A percentile compares a stretch with the other conserved stretches of the same genome.
Evolutionary conservation across 2,329 filamentous ascomycete species (phyloP).

Genomic region (Chrysoporthe cubensis): DNA sequence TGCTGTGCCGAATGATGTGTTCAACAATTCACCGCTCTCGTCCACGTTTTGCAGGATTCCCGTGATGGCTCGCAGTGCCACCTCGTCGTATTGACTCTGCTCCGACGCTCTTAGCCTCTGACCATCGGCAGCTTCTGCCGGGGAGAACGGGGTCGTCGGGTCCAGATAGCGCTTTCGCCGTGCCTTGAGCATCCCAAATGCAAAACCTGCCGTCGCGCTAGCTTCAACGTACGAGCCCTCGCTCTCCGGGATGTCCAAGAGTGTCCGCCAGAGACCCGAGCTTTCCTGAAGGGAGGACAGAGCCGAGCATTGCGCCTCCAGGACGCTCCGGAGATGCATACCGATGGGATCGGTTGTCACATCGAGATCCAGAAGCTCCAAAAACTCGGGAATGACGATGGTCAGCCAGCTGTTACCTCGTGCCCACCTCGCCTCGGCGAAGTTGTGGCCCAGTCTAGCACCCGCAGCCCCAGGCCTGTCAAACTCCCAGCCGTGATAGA

Average conservation of each 20-base stretch:
- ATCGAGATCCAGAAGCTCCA: conserved; percentile 70
- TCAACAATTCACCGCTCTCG: conserved; percentile 68
- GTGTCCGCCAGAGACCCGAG: conserved; percentile 73
- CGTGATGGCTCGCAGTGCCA: conserved; percentile 67
- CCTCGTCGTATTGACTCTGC: conserved; percentile 50
- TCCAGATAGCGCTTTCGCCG: conserved; percentile 71
- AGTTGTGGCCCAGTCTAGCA: conserved; percentile 56
- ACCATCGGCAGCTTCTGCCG: conserved; percentile 22
- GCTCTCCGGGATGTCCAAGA: conserved; percentile 67
- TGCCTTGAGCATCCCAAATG: conserved; percentile 78
- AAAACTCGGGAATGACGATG: conserved; percentile 81
- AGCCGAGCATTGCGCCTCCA: conserved; percentile 71
- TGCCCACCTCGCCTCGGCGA: conserved; percentile 61
- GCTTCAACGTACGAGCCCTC: conserved; percentile 77
- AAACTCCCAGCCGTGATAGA: conserved; percentile 84
- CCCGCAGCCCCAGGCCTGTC: conserved; percentile 50
- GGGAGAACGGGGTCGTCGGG: conserved; percentile 41
- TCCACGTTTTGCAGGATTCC: conserved; percentile 71
- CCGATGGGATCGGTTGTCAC: conserved; percentile 65
- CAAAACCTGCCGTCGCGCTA: conserved; percentile 79
- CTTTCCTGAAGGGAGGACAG: conserved; percentile 62
- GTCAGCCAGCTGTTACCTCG: conserved; percentile 75
- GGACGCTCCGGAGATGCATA: conserved; percentile 61
- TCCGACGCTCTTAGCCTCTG: conserved; percentile 17
- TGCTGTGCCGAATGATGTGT: conserved; percentile 78